Conservation (phyloP, 495 filamentous ascomycete species). For the Aspergillus steynii region DNA sequence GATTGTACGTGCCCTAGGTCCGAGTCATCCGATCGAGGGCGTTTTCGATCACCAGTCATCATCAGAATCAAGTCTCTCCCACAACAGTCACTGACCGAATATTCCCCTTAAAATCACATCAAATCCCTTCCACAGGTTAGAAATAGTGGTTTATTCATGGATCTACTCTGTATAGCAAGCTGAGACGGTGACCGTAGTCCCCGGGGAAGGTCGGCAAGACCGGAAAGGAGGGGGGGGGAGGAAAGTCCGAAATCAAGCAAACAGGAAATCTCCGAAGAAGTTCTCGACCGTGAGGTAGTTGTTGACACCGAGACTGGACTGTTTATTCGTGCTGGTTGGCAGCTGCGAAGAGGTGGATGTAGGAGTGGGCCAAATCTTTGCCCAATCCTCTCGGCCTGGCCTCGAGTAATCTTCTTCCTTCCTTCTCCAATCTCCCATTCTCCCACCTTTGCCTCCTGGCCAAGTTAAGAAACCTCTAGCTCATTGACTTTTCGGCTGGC, state of each 20-base stretch:
- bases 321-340: neutral
- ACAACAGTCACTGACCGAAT: no score
- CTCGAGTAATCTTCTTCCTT: neutral
- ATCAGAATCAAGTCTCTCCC: no score
- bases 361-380: neutral
- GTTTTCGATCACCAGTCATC: no score
- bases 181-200: neutral
- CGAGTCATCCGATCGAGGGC: no score
- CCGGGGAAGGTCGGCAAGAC: neutral
- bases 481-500: neutral
- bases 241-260: neutral
- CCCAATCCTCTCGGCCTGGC: neutral
- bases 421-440: neutral
- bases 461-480: neutral
- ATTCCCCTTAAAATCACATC: no score
- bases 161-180: neutral
- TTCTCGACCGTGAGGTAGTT: neutral
- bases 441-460: neutral
- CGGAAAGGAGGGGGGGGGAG: neutral
- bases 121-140: no score
- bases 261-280: neutral
- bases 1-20: no score
- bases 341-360: slow-evolving; percentile 5
- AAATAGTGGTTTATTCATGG: no score
- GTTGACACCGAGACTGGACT: neutral